Evolutionary conservation across 2,329 filamentous ascomycete genomes (phyloP), one percentile per base, ranked within the genome.

Genomic region (Fusarium pininemorale): DNA sequence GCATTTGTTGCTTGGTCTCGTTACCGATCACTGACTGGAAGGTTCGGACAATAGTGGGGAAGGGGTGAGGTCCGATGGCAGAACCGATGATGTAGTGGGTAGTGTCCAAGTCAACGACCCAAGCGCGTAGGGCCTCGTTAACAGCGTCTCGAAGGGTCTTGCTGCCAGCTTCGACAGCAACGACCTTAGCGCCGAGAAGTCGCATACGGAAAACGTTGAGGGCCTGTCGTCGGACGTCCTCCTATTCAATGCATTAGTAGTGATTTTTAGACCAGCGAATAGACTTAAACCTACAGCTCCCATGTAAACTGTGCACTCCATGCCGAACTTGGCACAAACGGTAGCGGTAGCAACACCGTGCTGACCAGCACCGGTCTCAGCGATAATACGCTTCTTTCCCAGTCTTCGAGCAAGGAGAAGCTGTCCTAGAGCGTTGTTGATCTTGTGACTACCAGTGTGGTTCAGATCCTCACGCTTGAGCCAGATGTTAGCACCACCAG

Each of bases 131-230:
- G 26, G 96, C 95, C 84, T 99, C 96, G 85, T 98, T 98, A 84
- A 98, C 96, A 7, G 96, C 93, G 79, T 96, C 93, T 67, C 93
- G 92, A 37, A 95, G 90, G 7, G 93, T 96, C 78, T 91, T 90
- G 78, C 93, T 94, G 62, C 96, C 96, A 53, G 95, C 94, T 81
- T 98, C 95, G 51, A 99, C 96, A 8, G 96, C 93, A 45, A 99
- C 90, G 47, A 99, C 96, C 77, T 93, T 93, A 56, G 96, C 96
- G 68, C 96, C 96, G 11, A 99, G 92, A 16, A 99, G 89, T 83
- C 97, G 96, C 90, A 99, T 99, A 50, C 96, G 93, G 90, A 99
- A 99, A 44, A 99, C 96, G 83, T 99, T 99, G 66, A 99, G 88
- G 5, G 96, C 96, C 83, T 99, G 96, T 77, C 96, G 92, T 66